Percentiles rank a stretch among this genome's conserved stretches.
Evolutionary conservation across 768 basidiomycete genomes (phyloP).

Genomic region (Trichaptum fuscoviolaceum): DNA sequence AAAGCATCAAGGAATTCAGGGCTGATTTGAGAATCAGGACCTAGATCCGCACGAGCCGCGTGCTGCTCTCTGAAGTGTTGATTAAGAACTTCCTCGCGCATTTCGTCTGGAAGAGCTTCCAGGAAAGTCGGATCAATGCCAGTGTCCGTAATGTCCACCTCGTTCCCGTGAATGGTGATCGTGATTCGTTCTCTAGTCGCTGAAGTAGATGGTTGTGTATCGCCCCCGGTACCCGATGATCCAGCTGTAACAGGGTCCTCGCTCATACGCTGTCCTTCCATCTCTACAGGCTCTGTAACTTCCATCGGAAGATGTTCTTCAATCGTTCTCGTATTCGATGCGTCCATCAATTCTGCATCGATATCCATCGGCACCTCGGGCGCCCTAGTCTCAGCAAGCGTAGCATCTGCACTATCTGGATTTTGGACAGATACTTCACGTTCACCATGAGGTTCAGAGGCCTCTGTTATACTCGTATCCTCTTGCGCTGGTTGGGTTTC

Average conservation of each 20-base stretch:
- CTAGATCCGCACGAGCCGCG: conserved; percentile 67
- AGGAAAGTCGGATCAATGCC: conserved; percentile 98
- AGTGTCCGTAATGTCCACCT: conserved; percentile 96
- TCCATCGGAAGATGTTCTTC: conserved; percentile 5
- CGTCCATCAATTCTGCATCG: conserved; percentile 53
- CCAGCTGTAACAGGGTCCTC: conserved; percentile 9
- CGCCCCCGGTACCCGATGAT: conserved; percentile 12
- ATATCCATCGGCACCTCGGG: conserved; percentile 11
- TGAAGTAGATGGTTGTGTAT: conserved; percentile 17
- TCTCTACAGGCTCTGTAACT: conserved; percentile 4
- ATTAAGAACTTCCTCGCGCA: conserved; percentile 96
- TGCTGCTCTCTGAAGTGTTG: conserved; percentile 94
- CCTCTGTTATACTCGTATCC: conserved; percentile 9
- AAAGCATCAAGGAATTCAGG: conserved; percentile 93
- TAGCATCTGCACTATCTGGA: conserved; percentile 28
- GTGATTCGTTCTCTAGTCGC: conserved; percentile 60
- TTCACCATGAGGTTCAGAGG: conserved; percentile 10
- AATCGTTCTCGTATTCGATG: conserved; percentile 18
- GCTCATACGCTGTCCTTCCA: background rate
- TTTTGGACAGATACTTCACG: conserved; percentile 24
- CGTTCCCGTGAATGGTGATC: conserved; percentile 85
- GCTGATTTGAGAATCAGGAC: conserved; percentile 84
- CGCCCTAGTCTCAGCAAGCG: conserved; percentile 11
- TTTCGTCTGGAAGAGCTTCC: conserved; percentile 96
- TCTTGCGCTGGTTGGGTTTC: conserved; percentile 31